Evolutionary conservation across 371 early-diverging fungal species (phyloP), one percentile per base, ranked within the genome.

Genomic region (Apophysomyces elegans): DNA sequence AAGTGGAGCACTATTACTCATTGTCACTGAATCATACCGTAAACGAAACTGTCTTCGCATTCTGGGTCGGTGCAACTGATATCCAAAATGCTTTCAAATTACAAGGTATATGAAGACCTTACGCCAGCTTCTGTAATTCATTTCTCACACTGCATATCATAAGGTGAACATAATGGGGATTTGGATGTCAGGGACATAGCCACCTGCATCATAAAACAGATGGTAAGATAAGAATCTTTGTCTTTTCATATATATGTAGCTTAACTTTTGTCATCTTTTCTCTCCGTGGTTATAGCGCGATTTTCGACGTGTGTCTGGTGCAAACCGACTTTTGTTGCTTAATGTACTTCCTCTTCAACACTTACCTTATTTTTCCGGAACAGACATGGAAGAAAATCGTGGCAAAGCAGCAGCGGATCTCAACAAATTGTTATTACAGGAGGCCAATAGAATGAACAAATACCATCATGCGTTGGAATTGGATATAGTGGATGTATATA

Each of bases 41-140:
- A 4, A 66, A 66, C 16, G 79, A 83, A 54, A 83, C 84, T 12
- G 76, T 80, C 16, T 83, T 73, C 72, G 84, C 78, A 16, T 62
- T 83, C 32, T 83, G 79, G 79, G 68, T 80, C 38, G 84, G 84
- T 8, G 57, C 73, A 47, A 78, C 77, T 47, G 84, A 80, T 56
- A 68, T 76, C 13, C 66, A 72, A 47, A 68, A 65, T 12, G 18
- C 66, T 3, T 68, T 62, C 45, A 50, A 66, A 21, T 61, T 64
- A 66, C 59, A 37, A 39, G 68, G 73, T 72, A 68, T 58, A 62
- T 65, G 1, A 37, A 11, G 8, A 46, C 37, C 16, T n/a, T 67
- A 8, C 43, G 39, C 59, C 37, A 18, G 35, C n/a, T 47, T 62
- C 38, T 56, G 16, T 2, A 37, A 7, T 5, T 11, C 32, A 21